Conservation (phyloP, 176 grass and related monocot species). For the Triticum dicoccoides region DNA sequence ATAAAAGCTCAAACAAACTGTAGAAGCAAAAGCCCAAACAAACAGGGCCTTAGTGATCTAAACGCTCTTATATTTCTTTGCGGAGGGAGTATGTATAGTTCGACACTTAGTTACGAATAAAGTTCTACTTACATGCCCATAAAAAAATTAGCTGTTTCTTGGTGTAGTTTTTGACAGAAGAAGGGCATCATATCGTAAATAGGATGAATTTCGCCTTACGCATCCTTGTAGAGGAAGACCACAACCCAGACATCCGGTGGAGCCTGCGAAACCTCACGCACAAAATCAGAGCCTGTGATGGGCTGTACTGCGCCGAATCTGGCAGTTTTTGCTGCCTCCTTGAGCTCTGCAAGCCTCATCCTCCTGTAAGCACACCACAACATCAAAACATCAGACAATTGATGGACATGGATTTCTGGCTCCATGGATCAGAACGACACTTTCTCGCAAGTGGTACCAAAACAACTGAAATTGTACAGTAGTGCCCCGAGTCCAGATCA, state of each 20-base stretch:
- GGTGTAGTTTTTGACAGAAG: neutral
- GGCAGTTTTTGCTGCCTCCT: conserved; percentile 59
- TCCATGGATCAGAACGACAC: too few relatives aligned
- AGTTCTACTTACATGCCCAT: neutral
- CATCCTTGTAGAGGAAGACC: conserved; percentile 96
- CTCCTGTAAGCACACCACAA: conserved; percentile 46
- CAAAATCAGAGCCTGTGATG: conserved; percentile 85
- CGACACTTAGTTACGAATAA: neutral
- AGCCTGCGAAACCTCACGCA: conserved; percentile 90
- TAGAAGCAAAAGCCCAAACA: too few relatives aligned
- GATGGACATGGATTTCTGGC: neutral
- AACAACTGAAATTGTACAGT: neutral
- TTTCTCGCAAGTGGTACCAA: neutral
- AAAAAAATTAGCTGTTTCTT: neutral
- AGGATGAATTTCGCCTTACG: conserved; percentile 33
- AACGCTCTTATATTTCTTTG: too few relatives aligned
- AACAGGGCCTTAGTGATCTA: too few relatives aligned
- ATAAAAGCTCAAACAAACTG: too few relatives aligned
- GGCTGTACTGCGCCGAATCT: conserved; percentile 62
- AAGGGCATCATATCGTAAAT: neutral
- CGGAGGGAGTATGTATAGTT: neutral
- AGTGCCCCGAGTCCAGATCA: neutral
- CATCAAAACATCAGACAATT: neutral
- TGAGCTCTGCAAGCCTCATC: conserved; percentile 79
- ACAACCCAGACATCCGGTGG: conserved; percentile 88